Evolutionary conservation across 257 asterid genomes (phyloP), one percentile per base, ranked within the genome.

Genomic region (Lantana camara): DNA sequence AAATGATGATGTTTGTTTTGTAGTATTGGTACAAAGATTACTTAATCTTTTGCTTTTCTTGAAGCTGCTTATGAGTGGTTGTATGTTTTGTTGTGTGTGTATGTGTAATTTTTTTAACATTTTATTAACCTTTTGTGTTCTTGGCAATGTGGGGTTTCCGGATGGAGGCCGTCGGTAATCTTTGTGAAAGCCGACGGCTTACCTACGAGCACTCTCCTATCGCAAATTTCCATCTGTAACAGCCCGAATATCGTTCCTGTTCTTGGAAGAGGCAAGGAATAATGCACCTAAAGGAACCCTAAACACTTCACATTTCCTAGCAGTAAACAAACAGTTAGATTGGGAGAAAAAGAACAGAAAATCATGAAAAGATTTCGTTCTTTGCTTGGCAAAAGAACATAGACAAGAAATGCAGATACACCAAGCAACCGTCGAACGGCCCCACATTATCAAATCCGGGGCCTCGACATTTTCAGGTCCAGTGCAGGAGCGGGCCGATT

Each of bases 321-420:
- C 51, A 19, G 23, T 76, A 45, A 64, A 74, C n/a, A 53, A 71
- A 34, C 66, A 70, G 74, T 44, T 52, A 1, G 38, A 70, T 22
- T 68, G 56, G 54, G 80, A 68, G 73, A 83, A 70, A 66, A 80
- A 30, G 79, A 75, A 42, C 60, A 81, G n/a, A 56, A 83, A 77
- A 62, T 75, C 96, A 15, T 84, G 95, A 95, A 91, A 80, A 77
- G 77, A n/a, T n/a, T n/a, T 70, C 83, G 1, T 35, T 91, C 38
- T 78, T 86, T 73, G 81, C 82, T 5, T 88, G 98, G 96, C 50
- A 86, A 64, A 88, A 66, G 63, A 64, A 55, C 10, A 9, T 10
- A 35, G 87, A 78, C 68, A 85, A 73, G 82, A 91, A 73, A 73
- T 66, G 54, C 63, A 61, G 70, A 67, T 48, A 51, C 37, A 16